phyloP scores from a whole-genome alignment of 129 eudicot genomes.

The Saposhnikovia divaricata region DNA sequence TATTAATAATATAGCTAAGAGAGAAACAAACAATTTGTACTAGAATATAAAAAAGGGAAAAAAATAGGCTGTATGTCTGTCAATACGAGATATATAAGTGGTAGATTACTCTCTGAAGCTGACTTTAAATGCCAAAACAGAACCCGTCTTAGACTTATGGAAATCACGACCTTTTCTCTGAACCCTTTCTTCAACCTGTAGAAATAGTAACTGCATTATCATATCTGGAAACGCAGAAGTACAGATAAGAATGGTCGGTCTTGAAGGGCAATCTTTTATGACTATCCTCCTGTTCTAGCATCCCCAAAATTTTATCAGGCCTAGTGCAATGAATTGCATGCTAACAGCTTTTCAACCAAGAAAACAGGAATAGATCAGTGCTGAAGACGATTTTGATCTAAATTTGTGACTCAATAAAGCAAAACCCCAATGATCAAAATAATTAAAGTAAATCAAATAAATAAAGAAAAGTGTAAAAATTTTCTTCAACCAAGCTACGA shows the following conservation, averaged over 20 bases:
- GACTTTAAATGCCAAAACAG: slow-evolving; percentile 88
- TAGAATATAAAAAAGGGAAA: neutral
- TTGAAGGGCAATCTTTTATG: neutral
- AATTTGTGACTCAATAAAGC: neutral
- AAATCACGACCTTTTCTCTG: slow-evolving; percentile 60
- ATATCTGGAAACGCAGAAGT: neutral
- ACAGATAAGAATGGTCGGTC: neutral
- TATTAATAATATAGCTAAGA: neutral
- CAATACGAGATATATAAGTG: neutral
- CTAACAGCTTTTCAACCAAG: neutral
- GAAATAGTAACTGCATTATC: slow-evolving; percentile 12
- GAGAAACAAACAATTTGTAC: neutral
- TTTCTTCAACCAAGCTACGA: neutral
- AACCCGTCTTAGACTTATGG: slow-evolving; percentile 83
- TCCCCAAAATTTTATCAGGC: neutral
- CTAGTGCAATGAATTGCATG: neutral
- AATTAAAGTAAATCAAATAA: neutral
- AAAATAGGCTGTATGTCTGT: neutral
- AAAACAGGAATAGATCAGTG: neutral
- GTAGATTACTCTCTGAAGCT: slow-evolving; percentile 85
- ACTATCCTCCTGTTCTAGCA: neutral
- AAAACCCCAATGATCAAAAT: neutral
- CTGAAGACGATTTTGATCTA: neutral
- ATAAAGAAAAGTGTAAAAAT: neutral
- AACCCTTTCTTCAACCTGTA: slow-evolving; percentile 85